Evolutionary conservation across 345 rosid species (phyloP), one percentile per base, ranked within the genome.

Genomic region (Cardamine occulta): DNA sequence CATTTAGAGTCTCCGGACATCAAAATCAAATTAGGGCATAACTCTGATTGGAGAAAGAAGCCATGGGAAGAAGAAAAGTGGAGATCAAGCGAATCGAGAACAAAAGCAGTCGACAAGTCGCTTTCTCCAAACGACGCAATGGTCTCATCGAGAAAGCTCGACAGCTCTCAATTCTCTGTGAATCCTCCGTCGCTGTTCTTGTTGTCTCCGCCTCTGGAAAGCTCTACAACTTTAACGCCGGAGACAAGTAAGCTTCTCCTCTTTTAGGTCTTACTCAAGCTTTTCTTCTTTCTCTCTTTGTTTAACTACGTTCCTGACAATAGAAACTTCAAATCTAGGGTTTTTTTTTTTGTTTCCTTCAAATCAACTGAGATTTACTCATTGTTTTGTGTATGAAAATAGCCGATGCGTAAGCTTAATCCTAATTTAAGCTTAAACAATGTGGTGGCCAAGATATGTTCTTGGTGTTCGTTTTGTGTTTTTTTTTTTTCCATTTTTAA

Each of bases 111-210:
- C 85, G 94, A 12, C 94, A 87, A 70, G 89, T 87, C 2, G 83
- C 92, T 11, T 91, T 91, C 75, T 85, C 86, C 1, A 91, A 91
- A 77, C 63, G 97, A 24, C 84, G 92, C 8, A 75, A 57, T 54
- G 94, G 97, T 32, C 84, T 89, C 77, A 79, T 87, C 54, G 87
- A 88, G 77, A 91, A 88, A 73, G 90, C 93, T 71, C 80, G 80
- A 2, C 88, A 91, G 45, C 87, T 91, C 68, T 81, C 94, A 19
- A 34, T 91, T 68, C 94, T 88, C 53, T 88, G 94, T 74, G 92
- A 91, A 73, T 85, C 83, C 19, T 78, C 88, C 68, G 73, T 87
- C 53, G 90, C 85, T 61, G 63, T 87, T 63, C 34, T 91, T 66
- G 63, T 87, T 78, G 86, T 85, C 81, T 88, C 96, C 67, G 63